phyloP scores from a whole-genome alignment of 2,329 filamentous ascomycete genomes.

The Microcyclosporella mali region DNA sequence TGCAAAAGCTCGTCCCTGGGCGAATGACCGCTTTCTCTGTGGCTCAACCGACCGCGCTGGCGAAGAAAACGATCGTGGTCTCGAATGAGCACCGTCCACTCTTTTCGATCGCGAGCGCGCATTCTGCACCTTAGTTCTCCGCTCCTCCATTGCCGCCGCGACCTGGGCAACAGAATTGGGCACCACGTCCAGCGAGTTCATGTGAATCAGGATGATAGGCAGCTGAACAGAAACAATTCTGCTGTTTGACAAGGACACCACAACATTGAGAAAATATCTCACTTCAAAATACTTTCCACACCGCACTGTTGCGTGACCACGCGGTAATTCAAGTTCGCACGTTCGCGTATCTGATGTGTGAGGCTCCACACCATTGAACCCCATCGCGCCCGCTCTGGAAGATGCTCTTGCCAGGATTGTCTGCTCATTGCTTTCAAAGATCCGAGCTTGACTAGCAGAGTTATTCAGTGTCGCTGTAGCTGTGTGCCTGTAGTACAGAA shows the following conservation, averaged over 20 bases:
- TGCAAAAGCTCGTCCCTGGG: conserved; percentile 49
- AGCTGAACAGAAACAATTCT: conserved; percentile 50
- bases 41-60: conserved; percentile 20
- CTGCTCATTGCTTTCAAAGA: conserved; percentile 48
- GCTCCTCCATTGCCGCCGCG: conserved; percentile 50
- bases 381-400: conserved; percentile 39
- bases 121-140: conserved; percentile 25
- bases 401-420: conserved; percentile 40
- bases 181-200: conserved; percentile 52
- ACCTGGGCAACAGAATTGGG: conserved; percentile 52
- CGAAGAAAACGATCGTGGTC: conserved; percentile 25
- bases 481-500: conserved; percentile 48
- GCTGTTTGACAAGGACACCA: conserved; percentile 40
- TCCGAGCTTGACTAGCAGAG: conserved; percentile 45
- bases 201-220: conserved; percentile 52
- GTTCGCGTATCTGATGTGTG: conserved; percentile 44
- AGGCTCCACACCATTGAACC: conserved; percentile 45
- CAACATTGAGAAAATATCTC: conserved; percentile 49
- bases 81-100: conserved; percentile 5
- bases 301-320: conserved; percentile 46
- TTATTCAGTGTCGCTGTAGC: conserved; percentile 43
- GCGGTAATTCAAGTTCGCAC: conserved; percentile 46
- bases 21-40: conserved; percentile 33
- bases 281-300: conserved; percentile 53
- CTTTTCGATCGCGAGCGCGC: conserved; percentile 9